Evolutionary conservation across 2,329 filamentous ascomycete species (phyloP), one percentile per base, ranked within the genome.

Genomic region (Xylariaceae sp.): DNA sequence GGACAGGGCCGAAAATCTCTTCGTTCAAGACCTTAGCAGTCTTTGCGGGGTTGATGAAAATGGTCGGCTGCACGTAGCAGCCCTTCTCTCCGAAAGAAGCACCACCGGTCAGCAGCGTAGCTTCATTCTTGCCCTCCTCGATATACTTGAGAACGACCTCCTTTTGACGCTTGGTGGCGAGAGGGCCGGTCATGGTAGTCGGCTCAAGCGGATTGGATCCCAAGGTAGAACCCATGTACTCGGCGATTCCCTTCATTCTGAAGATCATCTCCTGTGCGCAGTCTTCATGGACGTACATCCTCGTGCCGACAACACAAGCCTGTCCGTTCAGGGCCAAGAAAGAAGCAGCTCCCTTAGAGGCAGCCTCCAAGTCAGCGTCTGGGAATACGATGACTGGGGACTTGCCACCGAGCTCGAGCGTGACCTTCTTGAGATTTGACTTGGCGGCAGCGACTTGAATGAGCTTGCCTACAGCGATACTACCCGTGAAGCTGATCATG

Each of bases 401-500:
- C 67, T 88, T 88, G 43, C 86, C 86, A n/a, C 85, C 86, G 0
- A 85, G 80, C 68, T 87, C 84, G 16, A 87, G 75, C 2, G 81
- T 82, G 10, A 87, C 78, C 61, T 84, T 84, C 71, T 87, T 87
- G 61, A 84, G 66, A 55, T 81, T 81, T 5, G 77, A 88, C 1
- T 78, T 73, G 5, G 84, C 78, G 0, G 88, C 87, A 64, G 82
- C 79, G 63, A 87, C 87, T 80, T 90, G 88, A 48, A 93, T 89
- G 48, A 84, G 75, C 50, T 83, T 81, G 1, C 86, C 89, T 0
- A 88, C 90, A 2, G 75, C 76, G 1, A 84, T 87, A 9, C 83
- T 88, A 28, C 89, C 89, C 0, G 89, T 93, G 60, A 94, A 94
- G 1, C 85, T 84, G 45, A 93, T 75, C 63, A 87, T 89, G 60